A percentile compares a stretch with the other conserved stretches of the same genome.
phyloP scores from a whole-genome alignment of 257 asterid genomes.

The Solanum chaucha region DNA sequence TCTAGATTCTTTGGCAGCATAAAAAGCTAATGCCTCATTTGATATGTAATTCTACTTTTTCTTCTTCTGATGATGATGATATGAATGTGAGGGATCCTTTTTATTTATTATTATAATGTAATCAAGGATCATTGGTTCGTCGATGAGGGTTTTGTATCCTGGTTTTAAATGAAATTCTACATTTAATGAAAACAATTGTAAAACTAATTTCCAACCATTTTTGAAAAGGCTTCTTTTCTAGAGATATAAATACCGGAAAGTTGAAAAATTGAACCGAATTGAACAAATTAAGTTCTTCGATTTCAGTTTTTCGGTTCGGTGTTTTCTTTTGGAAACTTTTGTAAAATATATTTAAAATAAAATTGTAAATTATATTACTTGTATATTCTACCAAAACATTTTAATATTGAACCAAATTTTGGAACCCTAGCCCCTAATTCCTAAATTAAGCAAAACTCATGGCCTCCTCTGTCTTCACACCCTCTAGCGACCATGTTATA shows the following conservation, averaged over 20 bases:
- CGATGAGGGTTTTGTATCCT: not conserved
- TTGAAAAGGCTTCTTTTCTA: not conserved
- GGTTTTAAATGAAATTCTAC: not conserved
- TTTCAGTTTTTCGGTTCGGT: no score
- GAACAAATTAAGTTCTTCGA: not conserved
- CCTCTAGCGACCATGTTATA: no score
- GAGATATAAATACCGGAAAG: no score
- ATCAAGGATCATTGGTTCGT: not conserved
- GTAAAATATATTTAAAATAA: no score
- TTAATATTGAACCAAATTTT: no score
- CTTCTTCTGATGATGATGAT: not conserved
- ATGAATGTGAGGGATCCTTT: not conserved
- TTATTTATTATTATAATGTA: not conserved
- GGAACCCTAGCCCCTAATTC: not conserved
- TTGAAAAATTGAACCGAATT: accelerated
- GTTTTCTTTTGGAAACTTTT: no score
- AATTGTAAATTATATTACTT: no score
- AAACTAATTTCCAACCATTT: not conserved
- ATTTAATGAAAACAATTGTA: not conserved
- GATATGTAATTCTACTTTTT: not conserved
- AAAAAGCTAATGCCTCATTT: constrained; percentile 29
- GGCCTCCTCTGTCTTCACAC: no score
- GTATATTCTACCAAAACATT: not conserved
- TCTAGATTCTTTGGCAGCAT: constrained; percentile 72
- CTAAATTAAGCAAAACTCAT: no score